These are phyloP conservation scores for Phytophthora tentaculata DNA, from an alignment of 352 stramenopile species.

Conservation along the genomic window DNA sequence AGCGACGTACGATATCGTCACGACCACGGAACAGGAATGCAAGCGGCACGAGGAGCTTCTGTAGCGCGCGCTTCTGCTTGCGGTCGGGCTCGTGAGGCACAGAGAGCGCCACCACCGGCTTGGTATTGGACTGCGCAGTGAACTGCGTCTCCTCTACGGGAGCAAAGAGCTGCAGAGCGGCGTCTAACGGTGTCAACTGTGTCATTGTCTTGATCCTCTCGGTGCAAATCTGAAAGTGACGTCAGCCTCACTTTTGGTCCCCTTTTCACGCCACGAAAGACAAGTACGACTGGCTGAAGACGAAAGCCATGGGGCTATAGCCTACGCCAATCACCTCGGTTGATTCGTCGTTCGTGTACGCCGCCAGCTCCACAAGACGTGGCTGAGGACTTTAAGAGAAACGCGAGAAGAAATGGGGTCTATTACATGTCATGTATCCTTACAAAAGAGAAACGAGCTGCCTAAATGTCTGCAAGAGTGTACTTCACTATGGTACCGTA, in stretches of 20 bases:
- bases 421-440: constrained; percentile 23
- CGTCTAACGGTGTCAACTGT: constrained; percentile 22
- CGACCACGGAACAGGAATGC: constrained; percentile 69
- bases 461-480: neutral
- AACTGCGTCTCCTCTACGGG: constrained; percentile 8
- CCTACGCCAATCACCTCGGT: constrained; percentile 1
- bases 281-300: constrained; percentile 17
- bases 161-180: constrained; percentile 31
- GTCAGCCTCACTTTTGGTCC: constrained; percentile 7
- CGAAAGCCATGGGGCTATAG: constrained; percentile 13
- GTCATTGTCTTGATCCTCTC: constrained; percentile 12
- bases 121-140: constrained; percentile 14
- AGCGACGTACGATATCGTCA: constrained; percentile 59
- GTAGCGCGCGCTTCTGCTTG: constrained; percentile 42
- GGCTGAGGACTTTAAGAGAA: too few species aligned
- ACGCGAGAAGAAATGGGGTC: too few species aligned
- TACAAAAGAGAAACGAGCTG: constrained; percentile 8
- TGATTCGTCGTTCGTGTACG: constrained; percentile 11
- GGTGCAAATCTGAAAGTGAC: constrained; percentile 25
- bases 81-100: constrained; percentile 23
- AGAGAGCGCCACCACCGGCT: constrained; percentile 32
- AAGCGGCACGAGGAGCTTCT: constrained; percentile 56
- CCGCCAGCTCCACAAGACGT: too few species aligned
- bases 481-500: constrained; percentile 6
- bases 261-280: constrained; percentile 1